These are phyloP conservation scores for Aspergillus ellipticus DNA, from an alignment of 495 filamentous ascomycete genomes.

Conservation along the genomic window DNA sequence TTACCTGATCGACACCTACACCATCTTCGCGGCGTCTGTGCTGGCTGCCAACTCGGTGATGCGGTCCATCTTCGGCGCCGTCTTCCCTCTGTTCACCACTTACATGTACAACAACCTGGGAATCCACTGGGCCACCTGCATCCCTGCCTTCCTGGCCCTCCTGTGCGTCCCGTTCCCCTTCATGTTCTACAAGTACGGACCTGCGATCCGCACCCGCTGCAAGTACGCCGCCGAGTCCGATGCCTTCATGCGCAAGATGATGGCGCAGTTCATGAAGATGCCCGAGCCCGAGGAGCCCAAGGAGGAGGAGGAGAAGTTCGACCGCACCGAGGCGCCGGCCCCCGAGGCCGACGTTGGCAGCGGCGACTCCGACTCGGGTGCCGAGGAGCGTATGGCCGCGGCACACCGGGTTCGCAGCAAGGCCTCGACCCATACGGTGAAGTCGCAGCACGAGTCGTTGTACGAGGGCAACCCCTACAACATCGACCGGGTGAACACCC, in stretches of 20 bases:
- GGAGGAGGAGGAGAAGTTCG: constrained; percentile 16
- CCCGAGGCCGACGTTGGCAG: constrained; percentile 25
- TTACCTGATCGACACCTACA: constrained; percentile 79
- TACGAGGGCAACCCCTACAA: constrained; percentile 47
- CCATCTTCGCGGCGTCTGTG: constrained; percentile 76
- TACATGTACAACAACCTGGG: constrained; percentile 74
- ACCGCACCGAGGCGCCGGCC: constrained; percentile 41
- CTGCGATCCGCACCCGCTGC: constrained; percentile 61
- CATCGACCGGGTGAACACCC: constrained; percentile 44
- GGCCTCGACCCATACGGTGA: constrained; percentile 30
- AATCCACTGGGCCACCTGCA: constrained; percentile 74
- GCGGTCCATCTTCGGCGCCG: constrained; percentile 68
- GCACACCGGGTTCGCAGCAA: constrained; percentile 31
- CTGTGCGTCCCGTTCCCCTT: constrained; percentile 76
- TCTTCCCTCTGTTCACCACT: constrained; percentile 79
- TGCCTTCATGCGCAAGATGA: constrained; percentile 45
- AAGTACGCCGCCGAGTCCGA: constrained; percentile 63
- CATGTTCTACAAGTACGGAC: constrained; percentile 76
- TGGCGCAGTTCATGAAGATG: constrained; percentile 24
- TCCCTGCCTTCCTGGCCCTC: constrained; percentile 75
- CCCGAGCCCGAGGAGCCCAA: constrained; percentile 9
- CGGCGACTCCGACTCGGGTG: constrained; percentile 23
- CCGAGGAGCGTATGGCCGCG: constrained; percentile 16
- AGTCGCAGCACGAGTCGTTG: constrained; percentile 25
- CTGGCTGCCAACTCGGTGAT: constrained; percentile 75